Evolutionary conservation across 345 rosid species (phyloP).

Genomic region (Nasturtium officinale): DNA sequence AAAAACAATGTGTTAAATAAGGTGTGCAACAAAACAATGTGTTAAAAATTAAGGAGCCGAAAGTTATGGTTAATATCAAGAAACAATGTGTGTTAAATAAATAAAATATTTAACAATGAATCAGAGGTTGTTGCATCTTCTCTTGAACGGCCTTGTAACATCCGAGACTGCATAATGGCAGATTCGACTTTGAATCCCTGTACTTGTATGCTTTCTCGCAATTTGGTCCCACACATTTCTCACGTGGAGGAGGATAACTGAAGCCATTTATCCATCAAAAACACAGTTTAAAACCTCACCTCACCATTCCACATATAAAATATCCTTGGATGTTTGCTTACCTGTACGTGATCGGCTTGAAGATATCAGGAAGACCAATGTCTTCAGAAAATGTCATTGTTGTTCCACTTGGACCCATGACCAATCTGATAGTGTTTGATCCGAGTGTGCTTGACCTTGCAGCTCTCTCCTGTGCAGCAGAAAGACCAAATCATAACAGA

Average conservation of each 20-base stretch:
- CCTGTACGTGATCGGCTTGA: conserved; percentile 57
- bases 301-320: background rate
- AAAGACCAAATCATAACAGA: conserved; percentile 17
- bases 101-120: conserved; percentile 20
- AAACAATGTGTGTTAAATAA: conserved; percentile 8
- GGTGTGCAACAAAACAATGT: too few relatives aligned
- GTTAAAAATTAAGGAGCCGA: background rate
- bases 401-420: conserved; percentile 63
- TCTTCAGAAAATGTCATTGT: conserved; percentile 65
- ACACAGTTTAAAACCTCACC: conserved; percentile 9
- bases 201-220: conserved; percentile 72
- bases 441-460: conserved; percentile 52
- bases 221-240: conserved; percentile 74
- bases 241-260: conserved; percentile 81
- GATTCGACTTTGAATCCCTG: conserved; percentile 74
- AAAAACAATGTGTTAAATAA: too few relatives aligned
- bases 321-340: conserved; percentile 30
- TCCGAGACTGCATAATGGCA: conserved; percentile 73
- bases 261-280: background rate
- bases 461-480: conserved; percentile 51
- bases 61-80: background rate
- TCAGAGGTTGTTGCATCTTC: conserved; percentile 42
- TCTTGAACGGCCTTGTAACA: conserved; percentile 71
- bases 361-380: conserved; percentile 68
- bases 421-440: conserved; percentile 63